Percentiles rank a stretch among this genome's conserved stretches.
Conservation (phyloP, 2,329 filamentous ascomycete genomes). For the Trichoderma sp. region DNA sequence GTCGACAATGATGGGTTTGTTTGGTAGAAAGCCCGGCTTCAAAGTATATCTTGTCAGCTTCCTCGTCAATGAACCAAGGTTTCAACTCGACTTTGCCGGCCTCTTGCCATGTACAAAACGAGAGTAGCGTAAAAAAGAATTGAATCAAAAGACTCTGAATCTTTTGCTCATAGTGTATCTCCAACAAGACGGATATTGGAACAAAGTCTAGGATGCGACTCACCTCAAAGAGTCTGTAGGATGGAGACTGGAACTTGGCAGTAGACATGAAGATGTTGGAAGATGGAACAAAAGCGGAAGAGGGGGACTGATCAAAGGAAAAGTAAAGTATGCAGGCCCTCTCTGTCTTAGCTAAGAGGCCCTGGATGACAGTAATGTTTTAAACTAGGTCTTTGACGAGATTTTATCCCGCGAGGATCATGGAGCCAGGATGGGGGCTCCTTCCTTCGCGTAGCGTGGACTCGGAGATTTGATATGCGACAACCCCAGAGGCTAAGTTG, state of each 20-base stretch:
- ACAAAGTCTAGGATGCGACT: constrained; percentile 45
- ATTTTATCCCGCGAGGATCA: constrained; percentile 39
- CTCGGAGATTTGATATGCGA: constrained; percentile 44
- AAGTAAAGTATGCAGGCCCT: constrained; percentile 38
- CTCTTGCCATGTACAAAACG: background rate
- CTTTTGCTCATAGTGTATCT: background rate
- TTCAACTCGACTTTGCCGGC: background rate
- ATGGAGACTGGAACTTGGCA: constrained; percentile 56
- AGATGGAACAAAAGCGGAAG: constrained; percentile 35
- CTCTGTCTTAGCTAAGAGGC: constrained; percentile 41
- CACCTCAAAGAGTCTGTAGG: constrained; percentile 62
- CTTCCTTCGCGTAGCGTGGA: constrained; percentile 32
- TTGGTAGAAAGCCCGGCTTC: constrained; percentile 55
- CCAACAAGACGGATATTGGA: constrained; percentile 27
- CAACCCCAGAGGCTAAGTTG: constrained; percentile 34
- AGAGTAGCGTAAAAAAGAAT: background rate
- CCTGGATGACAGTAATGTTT: constrained; percentile 33
- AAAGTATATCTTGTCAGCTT: constrained; percentile 29
- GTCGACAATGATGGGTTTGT: constrained; percentile 57
- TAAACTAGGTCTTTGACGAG: constrained; percentile 43
- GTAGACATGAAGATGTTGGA: constrained; percentile 57
- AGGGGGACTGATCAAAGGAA: constrained; percentile 39
- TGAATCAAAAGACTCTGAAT: background rate
- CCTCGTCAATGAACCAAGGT: constrained; percentile 25
- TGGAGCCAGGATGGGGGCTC: constrained; percentile 33